These are phyloP conservation scores for Penicillium griseofulvum DNA, from an alignment of 2,329 filamentous ascomycete species.

Conservation along the genomic window DNA sequence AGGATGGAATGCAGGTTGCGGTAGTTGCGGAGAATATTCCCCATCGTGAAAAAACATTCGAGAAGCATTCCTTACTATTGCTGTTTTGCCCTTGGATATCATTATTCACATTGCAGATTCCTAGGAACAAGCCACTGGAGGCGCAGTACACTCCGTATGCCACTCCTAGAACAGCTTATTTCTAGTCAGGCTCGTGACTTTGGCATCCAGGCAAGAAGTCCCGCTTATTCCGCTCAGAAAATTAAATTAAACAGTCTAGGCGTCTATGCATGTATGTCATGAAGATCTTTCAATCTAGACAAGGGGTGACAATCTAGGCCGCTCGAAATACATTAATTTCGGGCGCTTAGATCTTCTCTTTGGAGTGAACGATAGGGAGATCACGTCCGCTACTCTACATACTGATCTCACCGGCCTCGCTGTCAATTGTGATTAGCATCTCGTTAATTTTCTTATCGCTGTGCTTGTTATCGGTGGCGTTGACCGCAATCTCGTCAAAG, in stretches of 20 bases:
- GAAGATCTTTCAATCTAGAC: neutral
- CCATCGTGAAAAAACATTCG: neutral
- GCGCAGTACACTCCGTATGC: neutral
- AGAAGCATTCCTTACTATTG: neutral
- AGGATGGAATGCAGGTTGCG: neutral
- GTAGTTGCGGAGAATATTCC: neutral
- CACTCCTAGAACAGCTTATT: too few relatives aligned
- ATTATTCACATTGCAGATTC: neutral
- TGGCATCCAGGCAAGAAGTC: neutral
- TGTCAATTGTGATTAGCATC: slow-evolving; percentile 80
- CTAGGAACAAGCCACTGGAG: neutral
- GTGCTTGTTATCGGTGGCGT: slow-evolving; percentile 97
- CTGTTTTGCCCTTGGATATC: neutral
- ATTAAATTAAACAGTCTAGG: neutral
- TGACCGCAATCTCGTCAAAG: slow-evolving; percentile 97
- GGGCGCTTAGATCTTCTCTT: slow-evolving; percentile 89
- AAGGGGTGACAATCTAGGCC: neutral
- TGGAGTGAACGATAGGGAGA: slow-evolving; percentile 90
- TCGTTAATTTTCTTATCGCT: slow-evolving; percentile 82
- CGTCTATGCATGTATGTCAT: neutral
- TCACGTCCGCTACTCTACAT: slow-evolving; percentile 96
- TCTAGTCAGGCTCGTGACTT: neutral
- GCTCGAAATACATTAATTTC: slow-evolving; percentile 61
- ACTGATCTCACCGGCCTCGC: slow-evolving; percentile 78
- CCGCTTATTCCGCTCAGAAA: neutral